Conservation (phyloP, 192 early-diverging fungal genomes). For the Coemansia sp. region DNA sequence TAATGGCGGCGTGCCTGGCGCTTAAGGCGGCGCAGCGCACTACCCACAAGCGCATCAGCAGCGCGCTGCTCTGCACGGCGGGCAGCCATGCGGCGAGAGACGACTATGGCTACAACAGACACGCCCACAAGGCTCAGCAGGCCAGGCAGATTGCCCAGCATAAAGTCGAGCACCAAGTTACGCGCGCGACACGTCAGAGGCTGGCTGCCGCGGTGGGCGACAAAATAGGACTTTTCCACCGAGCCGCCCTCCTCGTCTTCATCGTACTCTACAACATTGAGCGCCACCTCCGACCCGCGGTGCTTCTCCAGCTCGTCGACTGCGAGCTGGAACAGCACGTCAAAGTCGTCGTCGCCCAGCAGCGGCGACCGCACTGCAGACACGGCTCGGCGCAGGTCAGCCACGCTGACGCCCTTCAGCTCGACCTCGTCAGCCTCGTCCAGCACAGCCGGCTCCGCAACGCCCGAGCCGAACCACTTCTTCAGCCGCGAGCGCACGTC, state of each 20-base stretch:
- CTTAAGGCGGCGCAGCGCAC: conserved; percentile 51
- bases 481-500: conserved; percentile 29
- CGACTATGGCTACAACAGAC: conserved; percentile 24
- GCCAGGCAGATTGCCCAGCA: conserved; percentile 35
- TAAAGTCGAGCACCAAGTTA: conserved; percentile 16
- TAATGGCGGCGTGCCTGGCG: conserved; percentile 60
- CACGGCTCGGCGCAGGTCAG: conserved; percentile 31
- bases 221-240: conserved; percentile 30
- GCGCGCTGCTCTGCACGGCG: conserved; percentile 39
- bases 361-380: conserved; percentile 21
- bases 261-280: conserved; percentile 33
- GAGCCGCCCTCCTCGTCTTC: conserved; percentile 19
- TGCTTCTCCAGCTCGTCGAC: conserved; percentile 18
- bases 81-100: conserved; percentile 34
- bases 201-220: conserved; percentile 27
- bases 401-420: conserved; percentile 40
- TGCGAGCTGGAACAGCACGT: conserved; percentile 33
- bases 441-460: background rate
- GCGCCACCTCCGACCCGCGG: conserved; percentile 14
- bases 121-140: conserved; percentile 20
- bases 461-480: background rate
- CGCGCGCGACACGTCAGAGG: conserved; percentile 37
- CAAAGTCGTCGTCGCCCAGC: conserved; percentile 39
- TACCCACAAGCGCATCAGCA: conserved; percentile 51
- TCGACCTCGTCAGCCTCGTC: conserved; percentile 54